A percentile compares a stretch with the other conserved stretches of the same genome.
Evolutionary conservation across 352 stramenopile genomes (phyloP).

Genomic region (Phytophthora uliginosa): DNA sequence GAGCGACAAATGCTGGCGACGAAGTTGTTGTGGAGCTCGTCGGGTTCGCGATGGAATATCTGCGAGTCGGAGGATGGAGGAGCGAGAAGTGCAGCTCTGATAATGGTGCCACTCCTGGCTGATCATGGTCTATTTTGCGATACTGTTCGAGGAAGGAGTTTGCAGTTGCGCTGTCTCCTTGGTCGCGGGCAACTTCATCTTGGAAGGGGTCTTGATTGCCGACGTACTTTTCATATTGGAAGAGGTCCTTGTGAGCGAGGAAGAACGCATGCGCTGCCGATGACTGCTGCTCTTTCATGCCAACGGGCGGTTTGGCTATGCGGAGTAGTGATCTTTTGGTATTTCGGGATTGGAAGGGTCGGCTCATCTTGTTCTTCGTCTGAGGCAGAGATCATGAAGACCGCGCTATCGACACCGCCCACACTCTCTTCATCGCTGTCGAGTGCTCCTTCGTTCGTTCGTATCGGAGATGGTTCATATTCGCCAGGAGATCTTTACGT

Average conservation of each 20-base stretch:
- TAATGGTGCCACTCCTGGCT: not conserved
- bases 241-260: slow-evolving; percentile 64
- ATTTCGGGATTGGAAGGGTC: slow-evolving; percentile 16
- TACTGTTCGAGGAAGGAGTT: slow-evolving; percentile 67
- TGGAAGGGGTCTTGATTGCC: slow-evolving; percentile 34
- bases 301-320: not conserved
- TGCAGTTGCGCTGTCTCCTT: slow-evolving; percentile 4
- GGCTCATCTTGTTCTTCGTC: not conserved
- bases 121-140: slow-evolving; percentile 43
- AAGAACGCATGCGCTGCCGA: slow-evolving; percentile 58
- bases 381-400: slow-evolving; percentile 25
- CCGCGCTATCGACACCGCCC: slow-evolving; percentile 18
- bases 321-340: slow-evolving; percentile 1
- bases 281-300: slow-evolving; percentile 19
- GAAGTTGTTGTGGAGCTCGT: not conserved
- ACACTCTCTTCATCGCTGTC: slow-evolving; percentile 40
- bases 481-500: slow-evolving; percentile 68
- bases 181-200: not conserved
- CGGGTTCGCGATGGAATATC: not conserved
- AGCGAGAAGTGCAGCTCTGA: slow-evolving; percentile 24
- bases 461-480: slow-evolving; percentile 62
- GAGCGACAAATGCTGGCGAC: slow-evolving; percentile 17
- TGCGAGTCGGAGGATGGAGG: slow-evolving; percentile 10
- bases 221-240: slow-evolving; percentile 73
- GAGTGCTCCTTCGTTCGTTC: slow-evolving; percentile 45